Evolutionary conservation across 495 filamentous ascomycete genomes (phyloP), one percentile per base, ranked within the genome.

Genomic region (Talaromyces borbonicus): DNA sequence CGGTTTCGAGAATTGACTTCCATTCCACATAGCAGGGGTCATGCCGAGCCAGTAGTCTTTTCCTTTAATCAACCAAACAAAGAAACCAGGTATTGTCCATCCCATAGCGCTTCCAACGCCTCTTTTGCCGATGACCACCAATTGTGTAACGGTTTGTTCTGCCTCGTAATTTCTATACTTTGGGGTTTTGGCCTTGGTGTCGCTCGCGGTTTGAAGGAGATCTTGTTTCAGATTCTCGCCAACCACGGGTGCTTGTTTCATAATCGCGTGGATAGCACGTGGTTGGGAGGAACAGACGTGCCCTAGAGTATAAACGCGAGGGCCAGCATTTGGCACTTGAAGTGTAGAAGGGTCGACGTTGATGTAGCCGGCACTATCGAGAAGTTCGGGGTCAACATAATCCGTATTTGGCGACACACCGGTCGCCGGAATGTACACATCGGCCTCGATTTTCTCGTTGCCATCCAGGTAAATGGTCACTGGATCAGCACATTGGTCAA

Each of bases 41-140:
- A 71, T 73, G 58, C 71, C 68, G 20, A 74, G 32, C 66, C 75
- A 74, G 49, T 81, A 83, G 55, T 82, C 75, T 48, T 75, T 58
- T 22, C 78, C 79, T 57, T 83, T 83, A 46, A 80, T 64, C 56
- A 72, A 49, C 69, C 73, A 78, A 5, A 83, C 72, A 36, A 75
- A 44, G 22, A 69, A 70, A 26, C 77, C 71, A 0, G 79, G 79
- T 44, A 81, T 4, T 35, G 52, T 49, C 41, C 52, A 77, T 0
- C 78, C 78, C 55, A 71, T 69, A 1, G 67, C 65, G 1, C 73
- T 72, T 2, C 78, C 79, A 26, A 83, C 74, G 4, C 75, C 77
- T 37, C 66, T 69, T 29, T 51, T 55, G 0, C 78, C 80, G 47
- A 81, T 68, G 0, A 80, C 77, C 37, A 78, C 72, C 30, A 74